Base-by-base conservation (phyloP, 768 basidiomycete genomes). In the Dacryopinax primogenitus region DNA sequence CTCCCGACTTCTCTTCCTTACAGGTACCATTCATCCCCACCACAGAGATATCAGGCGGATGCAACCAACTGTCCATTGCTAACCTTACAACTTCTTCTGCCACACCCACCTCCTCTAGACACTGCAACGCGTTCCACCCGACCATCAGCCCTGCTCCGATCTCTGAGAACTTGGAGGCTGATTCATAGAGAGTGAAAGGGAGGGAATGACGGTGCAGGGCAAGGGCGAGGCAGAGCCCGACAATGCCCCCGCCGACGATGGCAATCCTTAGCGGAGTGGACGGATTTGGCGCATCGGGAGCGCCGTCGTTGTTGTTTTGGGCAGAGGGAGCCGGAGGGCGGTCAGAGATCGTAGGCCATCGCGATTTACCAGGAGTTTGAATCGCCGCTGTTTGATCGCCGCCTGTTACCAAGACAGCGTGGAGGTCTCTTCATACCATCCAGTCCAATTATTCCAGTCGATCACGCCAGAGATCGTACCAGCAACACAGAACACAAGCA, bases 161-260 rank as follows among this genome's bases (percentile, higher is more conserved):
- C 51, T 58, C 51, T 6, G 51, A 58, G 51, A 58, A 58, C 13
- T 30, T 11, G 4, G 11, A 6, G 13, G 51, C 51, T 7, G 26
- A 28, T 21, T 58, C 51, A 21, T 58, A 58, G 15, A 58, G 30
- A 7, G 51, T 58, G 30, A 28, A 58, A 3, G 51, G 23, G 51
- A 23, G 18, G 41, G 7, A 15, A 21, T 9, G 13, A 7, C 7
- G 13, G 45, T 26, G 23, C 45, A 58, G 51, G 7, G 41, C 41
- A 18, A 44, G 7, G 41, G 41, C 41, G 41, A 58, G 51, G 13
- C 26, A 4, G 3, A 58, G 51, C 4, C 51, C 51, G 51, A 58
- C 51, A 13, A 58, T 58, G 3, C 51, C 51, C 9, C 51, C 51
- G 51, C 51, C 51, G 51, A 58, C 26, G 51, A 58, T 58, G 51